Conservation (phyloP, 495 filamentous ascomycete genomes). For the Physcia stellaris region DNA sequence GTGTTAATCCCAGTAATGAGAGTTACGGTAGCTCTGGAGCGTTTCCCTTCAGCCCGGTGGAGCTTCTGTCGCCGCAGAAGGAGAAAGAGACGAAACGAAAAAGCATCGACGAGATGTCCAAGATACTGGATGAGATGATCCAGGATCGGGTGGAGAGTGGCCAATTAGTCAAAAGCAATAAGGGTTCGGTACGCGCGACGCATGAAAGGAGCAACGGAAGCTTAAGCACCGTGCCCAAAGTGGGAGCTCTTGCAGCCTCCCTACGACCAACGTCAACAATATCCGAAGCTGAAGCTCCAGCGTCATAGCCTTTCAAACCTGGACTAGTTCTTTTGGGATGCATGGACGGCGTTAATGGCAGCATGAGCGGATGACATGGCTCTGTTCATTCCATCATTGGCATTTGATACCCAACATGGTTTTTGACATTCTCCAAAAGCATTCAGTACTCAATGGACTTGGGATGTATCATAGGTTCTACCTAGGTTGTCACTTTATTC, state of each 20-base stretch:
- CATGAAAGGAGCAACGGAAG: constrained; percentile 12
- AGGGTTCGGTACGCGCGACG: constrained; percentile 40
- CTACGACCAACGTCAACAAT: constrained; percentile 10
- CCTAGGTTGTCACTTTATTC: too few relatives aligned
- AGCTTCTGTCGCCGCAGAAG: constrained; percentile 15
- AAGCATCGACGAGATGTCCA: constrained; percentile 78
- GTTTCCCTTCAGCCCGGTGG: constrained; percentile 14
- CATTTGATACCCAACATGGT: too few relatives aligned
- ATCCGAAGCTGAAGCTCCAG: constrained; percentile 8
- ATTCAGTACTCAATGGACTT: too few relatives aligned
- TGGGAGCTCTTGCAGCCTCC: constrained; percentile 13
- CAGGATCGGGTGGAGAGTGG: constrained; percentile 67
- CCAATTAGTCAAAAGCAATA: constrained; percentile 42
- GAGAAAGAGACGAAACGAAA: constrained; percentile 39
- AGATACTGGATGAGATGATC: constrained; percentile 90
- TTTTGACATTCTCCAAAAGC: too few relatives aligned
- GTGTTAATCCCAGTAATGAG: constrained; percentile 20
- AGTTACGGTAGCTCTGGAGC: constrained; percentile 13
- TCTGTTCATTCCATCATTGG: too few relatives aligned
- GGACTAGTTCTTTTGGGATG: too few relatives aligned
- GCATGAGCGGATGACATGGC: too few relatives aligned
- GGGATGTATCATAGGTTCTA: too few relatives aligned
- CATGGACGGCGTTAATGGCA: too few relatives aligned
- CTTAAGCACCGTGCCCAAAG: constrained; percentile 5
- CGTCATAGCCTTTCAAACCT: too few relatives aligned